Base-by-base conservation (phyloP, 306 rosid species). In the Lagenaria siceraria region DNA sequence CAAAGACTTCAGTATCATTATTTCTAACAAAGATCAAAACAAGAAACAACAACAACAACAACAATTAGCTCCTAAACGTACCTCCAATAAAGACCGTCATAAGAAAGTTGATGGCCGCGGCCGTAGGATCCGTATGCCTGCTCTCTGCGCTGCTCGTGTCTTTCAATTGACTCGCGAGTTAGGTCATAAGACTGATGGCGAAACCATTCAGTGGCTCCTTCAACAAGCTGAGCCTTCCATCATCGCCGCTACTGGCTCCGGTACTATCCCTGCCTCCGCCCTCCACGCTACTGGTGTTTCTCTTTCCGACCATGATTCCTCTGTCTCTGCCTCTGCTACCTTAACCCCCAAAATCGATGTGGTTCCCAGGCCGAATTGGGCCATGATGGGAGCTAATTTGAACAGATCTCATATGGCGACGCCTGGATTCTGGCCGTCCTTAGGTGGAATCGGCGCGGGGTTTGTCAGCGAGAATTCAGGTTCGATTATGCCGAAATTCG, bases 21-120 rank as follows among this genome's bases (percentile, higher is more conserved):
- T 75, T 21, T 48, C 83, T 21, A 79, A 40, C 82, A 87, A 82
- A 70, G 82, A 82, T 2, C 56, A 73, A 1, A 70, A 55, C 76
- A 85, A 85, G 83, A 85, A 81, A 77, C 81, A 52, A 54, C 75
- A 11, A 0, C 68, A 58, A 8, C 63, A 60, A 18, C 29, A 71
- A 8, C 87, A 74, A 38, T 75, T 85, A 38, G 87, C 82, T 24
- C 86, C 88, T 17, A 85, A 85, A 78, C 78, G 85, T 53, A 80
- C 58, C 83, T 82, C 87, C 56, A 87, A 74, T 78, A 87, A 87
- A 52, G 90, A 87, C 60, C 79, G 90, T 27, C 90, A 87, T 80
- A 87, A 87, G 51, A 87, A 87, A 27, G 90, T 87, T 8, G 88
- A 85, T n/a, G 90, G 90, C 15, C 77, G 90, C 61, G 90, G 90